phyloP scores from a whole-genome alignment of 83 land plant genomes.

The Diphasiastrum complanatum region DNA sequence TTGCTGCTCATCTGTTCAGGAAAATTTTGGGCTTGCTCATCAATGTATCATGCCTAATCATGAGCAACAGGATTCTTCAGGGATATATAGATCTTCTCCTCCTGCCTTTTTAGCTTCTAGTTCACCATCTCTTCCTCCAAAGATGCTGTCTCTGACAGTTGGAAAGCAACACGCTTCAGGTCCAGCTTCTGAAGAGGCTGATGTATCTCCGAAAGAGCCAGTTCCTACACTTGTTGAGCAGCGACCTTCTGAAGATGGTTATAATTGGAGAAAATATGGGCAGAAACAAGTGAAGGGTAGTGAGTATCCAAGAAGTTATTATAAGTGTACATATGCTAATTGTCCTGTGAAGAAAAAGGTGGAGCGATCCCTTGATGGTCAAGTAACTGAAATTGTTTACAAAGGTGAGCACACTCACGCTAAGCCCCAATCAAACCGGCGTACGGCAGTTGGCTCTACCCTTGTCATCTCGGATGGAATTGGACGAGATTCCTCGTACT shows the following conservation, averaged over 20 bases:
- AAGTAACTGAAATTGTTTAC: constrained; percentile 82
- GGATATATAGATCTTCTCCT: too few relatives aligned
- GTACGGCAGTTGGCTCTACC: constrained; percentile 32
- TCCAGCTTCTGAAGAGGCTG: constrained; percentile 2
- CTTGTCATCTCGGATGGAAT: constrained; percentile 23
- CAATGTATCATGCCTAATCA: constrained; percentile 22
- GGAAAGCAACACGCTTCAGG: not conserved
- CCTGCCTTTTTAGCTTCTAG: constrained; percentile 14
- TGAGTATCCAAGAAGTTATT: constrained; percentile 85
- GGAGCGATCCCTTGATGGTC: constrained; percentile 81
- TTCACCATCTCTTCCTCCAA: constrained; percentile 7
- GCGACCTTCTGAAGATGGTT: constrained; percentile 79
- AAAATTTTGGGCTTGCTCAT: constrained; percentile 29
- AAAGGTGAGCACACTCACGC: constrained; percentile 84
- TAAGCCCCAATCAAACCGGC: constrained; percentile 52
- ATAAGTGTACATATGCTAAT: constrained; percentile 67
- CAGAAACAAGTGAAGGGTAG: constrained; percentile 95
- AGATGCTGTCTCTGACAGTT: constrained; percentile 9
- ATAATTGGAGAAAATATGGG: constrained; percentile 94
- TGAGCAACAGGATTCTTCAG: not conserved
- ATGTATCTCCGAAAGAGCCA: not conserved
- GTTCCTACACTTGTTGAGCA: constrained; percentile 29
- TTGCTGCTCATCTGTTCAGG: constrained; percentile 22
- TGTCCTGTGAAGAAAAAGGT: constrained; percentile 92
- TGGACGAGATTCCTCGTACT: constrained; percentile 13